Evolutionary conservation across 2,329 filamentous ascomycete species (phyloP), one percentile per base, ranked within the genome.

Genomic region (Ophiostoma triangulosporum): DNA sequence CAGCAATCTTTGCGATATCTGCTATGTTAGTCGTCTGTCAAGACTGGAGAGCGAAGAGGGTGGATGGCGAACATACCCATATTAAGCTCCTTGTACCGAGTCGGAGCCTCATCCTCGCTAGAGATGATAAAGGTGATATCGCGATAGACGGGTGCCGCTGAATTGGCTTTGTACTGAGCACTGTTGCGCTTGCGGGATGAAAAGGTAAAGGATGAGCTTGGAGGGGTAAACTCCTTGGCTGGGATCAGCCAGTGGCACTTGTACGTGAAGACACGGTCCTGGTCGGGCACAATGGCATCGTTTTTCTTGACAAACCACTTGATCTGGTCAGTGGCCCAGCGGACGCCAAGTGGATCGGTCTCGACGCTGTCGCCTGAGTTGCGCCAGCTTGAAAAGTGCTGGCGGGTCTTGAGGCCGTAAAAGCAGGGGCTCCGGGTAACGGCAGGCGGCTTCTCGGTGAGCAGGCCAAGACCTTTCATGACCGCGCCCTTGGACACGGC

Each of bases 401-500:
- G 50, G 17, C 56, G 56, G 6, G 58, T 58, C 48, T 59, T 61
- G 55, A 63, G 55, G 36, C 61, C 62, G 35, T 60, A 60, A 50
- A 56, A 51, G 33, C 56, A 53, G 1, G 60, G 61, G 43, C 60
- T 61, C 7, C 35, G 46, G 4, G 48, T 49, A n/a, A 60, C 53
- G 5, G 52, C 26, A 1, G 36, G 27, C 3, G 60, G 62, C 50
- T 58, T 56, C 8, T 60, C 58, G 3, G 60, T 62, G 48, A 61
- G 57, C 14, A 62, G 50, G n/a, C 61, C 61, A 2, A 62, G 50
- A 7, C 59, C 62, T 45, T 62, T 63, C 46, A 63, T 55, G 38
- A 62, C 60, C 32, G 60, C 62, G 11, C 62, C 62, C 15, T 57
- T 58, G 5, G 60, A 56, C 17, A 63, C 62, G n/a, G 62, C 62